Conservation (phyloP, 2,329 filamentous ascomycete species). For the Fonsecaea erecta region DNA sequence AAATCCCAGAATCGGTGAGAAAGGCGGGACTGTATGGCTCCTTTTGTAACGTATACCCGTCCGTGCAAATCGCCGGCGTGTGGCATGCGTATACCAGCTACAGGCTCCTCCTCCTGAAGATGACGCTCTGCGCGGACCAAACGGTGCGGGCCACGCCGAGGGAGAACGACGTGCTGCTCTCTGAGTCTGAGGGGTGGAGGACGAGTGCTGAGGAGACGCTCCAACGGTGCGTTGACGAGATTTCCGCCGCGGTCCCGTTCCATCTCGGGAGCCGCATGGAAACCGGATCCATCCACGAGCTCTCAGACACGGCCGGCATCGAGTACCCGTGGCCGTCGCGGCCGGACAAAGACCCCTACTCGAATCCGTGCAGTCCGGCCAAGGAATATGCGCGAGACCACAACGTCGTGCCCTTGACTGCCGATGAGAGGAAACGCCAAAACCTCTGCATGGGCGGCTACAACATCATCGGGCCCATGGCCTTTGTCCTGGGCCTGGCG, state of each 20-base stretch:
- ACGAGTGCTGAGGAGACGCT: not conserved
- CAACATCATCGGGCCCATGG: conserved; percentile 10
- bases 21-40: not conserved
- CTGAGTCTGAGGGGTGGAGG: not conserved
- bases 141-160: not conserved
- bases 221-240: conserved; percentile 7
- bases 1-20: not conserved
- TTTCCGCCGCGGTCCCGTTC: conserved; percentile 16
- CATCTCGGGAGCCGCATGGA: conserved; percentile 10
- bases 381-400: not conserved
- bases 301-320: not conserved
- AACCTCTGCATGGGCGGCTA: conserved; percentile 12
- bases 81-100: conserved; percentile 12
- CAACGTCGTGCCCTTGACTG: conserved; percentile 6
- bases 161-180: conserved; percentile 4
- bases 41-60: conserved; percentile 8
- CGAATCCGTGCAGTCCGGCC: not conserved
- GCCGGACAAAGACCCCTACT: not conserved
- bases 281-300: conserved; percentile 1
- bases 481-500: conserved; percentile 6
- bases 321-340: conserved; percentile 6
- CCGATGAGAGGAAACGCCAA: conserved; percentile 9
- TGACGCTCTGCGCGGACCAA: conserved; percentile 8
- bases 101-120: conserved; percentile 1
- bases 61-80: conserved; percentile 6